Base-by-base conservation (phyloP, 2,329 filamentous ascomycete species). In the Didymella keratinophila region DNA sequence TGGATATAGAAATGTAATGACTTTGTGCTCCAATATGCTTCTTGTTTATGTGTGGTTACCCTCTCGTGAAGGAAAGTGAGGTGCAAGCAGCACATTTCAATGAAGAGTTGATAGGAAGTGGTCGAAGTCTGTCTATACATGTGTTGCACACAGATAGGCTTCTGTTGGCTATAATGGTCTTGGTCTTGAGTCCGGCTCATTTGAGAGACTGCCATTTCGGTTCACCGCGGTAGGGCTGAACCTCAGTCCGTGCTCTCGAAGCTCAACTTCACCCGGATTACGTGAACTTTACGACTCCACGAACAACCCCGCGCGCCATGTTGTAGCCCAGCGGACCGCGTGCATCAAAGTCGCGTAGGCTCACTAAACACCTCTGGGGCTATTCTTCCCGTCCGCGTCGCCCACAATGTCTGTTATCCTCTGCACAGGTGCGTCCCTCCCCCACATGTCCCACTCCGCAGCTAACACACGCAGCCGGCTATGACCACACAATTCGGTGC, bases 401-500 rank as follows among this genome's bases (percentile, higher is more conserved):
- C 44, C 25, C 52, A 63, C 28, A 58, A 89, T 89, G 87, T 88
- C 85, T 65, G 87, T 89, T 61, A 89, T 89, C 70, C 80, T 89
- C 36, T 89, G 86, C 70, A 89, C 87, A 60, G 86, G 86, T 88
- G 77, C 74, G 81, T 67, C 60, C 60, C 52, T 62, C 59, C 64
- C 63, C 68, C 70, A 48, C 57, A 60, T 56, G 43, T 36, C 50
- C 52, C 34, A 42, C 32, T 41, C 21, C 44, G 47, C 25, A 23
- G 48, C 73, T 75, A 53, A 76, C 72, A 61, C 32, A 44, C 64
- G 39, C 75, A 86, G 89, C 89, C 71, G 89, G 88, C 63, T 91
- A 91, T 78, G 89, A 91, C 76, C 89, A 90, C 77, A 91, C 89
- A 28, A 91, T 92, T 64, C 83, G 88, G 88, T 90, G 81, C 70